Conservation (phyloP, 2,329 filamentous ascomycete genomes). For the Alternaria brassicicola region DNA sequence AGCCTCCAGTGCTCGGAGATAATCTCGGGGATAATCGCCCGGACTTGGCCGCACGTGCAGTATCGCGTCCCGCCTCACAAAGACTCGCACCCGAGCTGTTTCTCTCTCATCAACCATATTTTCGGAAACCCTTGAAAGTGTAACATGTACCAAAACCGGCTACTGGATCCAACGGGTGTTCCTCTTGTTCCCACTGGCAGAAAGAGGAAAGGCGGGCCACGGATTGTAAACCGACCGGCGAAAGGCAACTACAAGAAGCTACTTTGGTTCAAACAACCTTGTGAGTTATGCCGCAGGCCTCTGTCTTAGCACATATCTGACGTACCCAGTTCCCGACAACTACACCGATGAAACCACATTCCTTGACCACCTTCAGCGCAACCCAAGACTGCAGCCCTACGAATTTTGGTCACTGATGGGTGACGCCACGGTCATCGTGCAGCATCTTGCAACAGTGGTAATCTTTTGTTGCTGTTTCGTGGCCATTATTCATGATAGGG, state of each 20-base stretch:
- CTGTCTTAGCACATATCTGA: conserved; percentile 5
- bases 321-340: conserved; percentile 82
- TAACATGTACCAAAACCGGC: conserved; percentile 20
- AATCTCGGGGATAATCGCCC: conserved; percentile 3
- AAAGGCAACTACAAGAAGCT: conserved; percentile 91
- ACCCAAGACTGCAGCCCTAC: conserved; percentile 90
- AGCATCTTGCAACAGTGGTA: conserved; percentile 92
- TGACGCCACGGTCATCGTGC: conserved; percentile 94
- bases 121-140: background rate
- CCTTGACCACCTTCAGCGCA: conserved; percentile 91
- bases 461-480: conserved; percentile 96
- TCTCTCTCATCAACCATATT: background rate
- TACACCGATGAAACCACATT: conserved; percentile 98
- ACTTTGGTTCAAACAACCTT: conserved; percentile 96
- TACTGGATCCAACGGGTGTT: conserved; percentile 20
- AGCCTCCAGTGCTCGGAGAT: background rate
- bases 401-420: conserved; percentile 97
- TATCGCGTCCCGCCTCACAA: background rate
- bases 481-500: conserved; percentile 82
- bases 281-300: conserved; percentile 56
- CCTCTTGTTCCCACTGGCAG: conserved; percentile 25
- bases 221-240: conserved; percentile 70
- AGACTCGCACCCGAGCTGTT: background rate
- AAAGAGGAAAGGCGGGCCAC: conserved; percentile 60
- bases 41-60: background rate